These are phyloP conservation scores for Fagus sylvatica DNA, from an alignment of 306 rosid genomes.

Conservation along the genomic window DNA sequence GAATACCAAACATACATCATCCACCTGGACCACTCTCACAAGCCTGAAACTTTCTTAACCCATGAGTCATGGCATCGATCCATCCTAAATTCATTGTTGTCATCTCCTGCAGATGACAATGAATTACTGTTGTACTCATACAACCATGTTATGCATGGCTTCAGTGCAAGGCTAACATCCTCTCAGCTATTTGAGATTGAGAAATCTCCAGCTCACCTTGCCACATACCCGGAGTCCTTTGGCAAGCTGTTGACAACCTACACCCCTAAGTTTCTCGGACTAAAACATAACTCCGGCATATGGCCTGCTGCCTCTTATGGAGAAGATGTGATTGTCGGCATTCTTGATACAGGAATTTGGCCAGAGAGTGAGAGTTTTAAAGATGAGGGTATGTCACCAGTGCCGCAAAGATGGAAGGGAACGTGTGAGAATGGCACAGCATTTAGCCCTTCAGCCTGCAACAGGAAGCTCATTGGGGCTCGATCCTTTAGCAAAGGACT, in stretches of 20 bases:
- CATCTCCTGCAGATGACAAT: not conserved
- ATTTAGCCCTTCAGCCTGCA: slow-evolving; percentile 22
- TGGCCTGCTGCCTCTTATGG: too few relatives aligned
- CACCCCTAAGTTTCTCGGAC: slow-evolving; percentile 15
- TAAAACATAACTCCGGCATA: not conserved
- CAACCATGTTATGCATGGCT: slow-evolving; percentile 25
- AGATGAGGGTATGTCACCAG: too few relatives aligned
- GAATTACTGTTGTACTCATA: slow-evolving; percentile 18
- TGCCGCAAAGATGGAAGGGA: too few relatives aligned
- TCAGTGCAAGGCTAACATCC: slow-evolving; percentile 11
- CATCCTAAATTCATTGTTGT: not conserved
- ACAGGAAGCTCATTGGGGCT: slow-evolving; percentile 30
- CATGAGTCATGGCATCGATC: slow-evolving; percentile 7
- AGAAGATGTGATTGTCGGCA: too few relatives aligned
- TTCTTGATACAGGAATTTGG: too few relatives aligned
- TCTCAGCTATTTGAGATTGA: not conserved
- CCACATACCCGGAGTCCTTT: not conserved
- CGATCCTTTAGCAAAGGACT: slow-evolving; percentile 4
- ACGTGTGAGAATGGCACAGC: slow-evolving; percentile 8
- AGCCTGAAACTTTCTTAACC: not conserved
- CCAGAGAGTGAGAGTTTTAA: too few relatives aligned
- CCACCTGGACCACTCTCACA: not conserved
- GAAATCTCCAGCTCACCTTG: not conserved
- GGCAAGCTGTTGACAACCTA: slow-evolving; percentile 17
- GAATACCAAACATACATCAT: not conserved